These are phyloP conservation scores for Trichoderma cornu-damae DNA, from an alignment of 2,329 filamentous ascomycete species.

Conservation along the genomic window DNA sequence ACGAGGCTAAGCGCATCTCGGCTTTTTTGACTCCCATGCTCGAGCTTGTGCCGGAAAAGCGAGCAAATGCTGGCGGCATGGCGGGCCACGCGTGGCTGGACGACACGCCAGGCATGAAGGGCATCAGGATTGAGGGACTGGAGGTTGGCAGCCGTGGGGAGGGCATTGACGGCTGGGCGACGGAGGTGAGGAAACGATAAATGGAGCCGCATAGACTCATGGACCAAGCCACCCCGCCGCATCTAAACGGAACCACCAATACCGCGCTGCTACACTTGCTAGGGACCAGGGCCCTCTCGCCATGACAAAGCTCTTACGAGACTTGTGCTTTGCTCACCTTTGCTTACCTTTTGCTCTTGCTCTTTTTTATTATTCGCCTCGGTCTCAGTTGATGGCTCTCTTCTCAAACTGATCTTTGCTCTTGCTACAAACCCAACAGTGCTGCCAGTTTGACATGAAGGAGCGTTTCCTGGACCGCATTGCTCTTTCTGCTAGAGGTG, in stretches of 20 bases:
- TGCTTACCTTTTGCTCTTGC: neutral
- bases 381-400: no score
- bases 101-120: slow-evolving; percentile 84
- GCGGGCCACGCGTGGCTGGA: slow-evolving; percentile 76
- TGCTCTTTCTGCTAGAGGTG: no score
- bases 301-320: no score
- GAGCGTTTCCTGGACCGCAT: no score
- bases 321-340: no score
- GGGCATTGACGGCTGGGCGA: slow-evolving; percentile 90
- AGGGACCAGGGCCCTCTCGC: no score
- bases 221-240: neutral
- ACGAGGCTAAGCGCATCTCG: slow-evolving; percentile 71
- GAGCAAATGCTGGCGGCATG: slow-evolving; percentile 96
- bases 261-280: no score
- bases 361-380: neutral
- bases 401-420: no score
- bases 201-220: slow-evolving; percentile 17
- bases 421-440: no score
- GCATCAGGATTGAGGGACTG: slow-evolving; percentile 65
- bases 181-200: slow-evolving; percentile 78
- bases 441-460: no score
- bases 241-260: neutral
- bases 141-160: slow-evolving; percentile 79
- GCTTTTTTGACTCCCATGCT: slow-evolving; percentile 89
- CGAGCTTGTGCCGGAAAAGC: slow-evolving; percentile 77